phyloP scores from a whole-genome alignment of 495 filamentous ascomycete genomes.

The Patellaria atrata region DNA sequence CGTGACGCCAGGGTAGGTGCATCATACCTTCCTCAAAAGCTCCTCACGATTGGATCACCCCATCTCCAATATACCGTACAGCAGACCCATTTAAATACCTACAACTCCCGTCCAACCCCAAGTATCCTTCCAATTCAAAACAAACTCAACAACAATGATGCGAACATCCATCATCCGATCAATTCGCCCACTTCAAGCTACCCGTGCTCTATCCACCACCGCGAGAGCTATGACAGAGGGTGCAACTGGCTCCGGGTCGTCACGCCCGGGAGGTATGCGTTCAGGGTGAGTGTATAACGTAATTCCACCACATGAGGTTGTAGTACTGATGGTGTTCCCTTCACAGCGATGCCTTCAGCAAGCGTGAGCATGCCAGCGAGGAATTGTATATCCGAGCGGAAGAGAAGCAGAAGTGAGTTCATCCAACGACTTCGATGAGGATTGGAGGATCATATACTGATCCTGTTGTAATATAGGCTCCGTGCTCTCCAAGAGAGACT shows the following conservation, averaged over 20 bases:
- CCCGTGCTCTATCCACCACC: slow-evolving; percentile 23
- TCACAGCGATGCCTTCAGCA: slow-evolving; percentile 71
- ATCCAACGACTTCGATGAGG: neutral
- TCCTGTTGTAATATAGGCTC: slow-evolving; percentile 30
- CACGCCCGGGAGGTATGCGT: slow-evolving; percentile 30
- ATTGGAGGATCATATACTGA: slow-evolving; percentile 1
- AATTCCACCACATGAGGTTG: slow-evolving; percentile 6
- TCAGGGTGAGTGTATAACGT: slow-evolving; percentile 23
- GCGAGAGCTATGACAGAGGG: slow-evolving; percentile 31
- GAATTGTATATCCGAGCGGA: slow-evolving; percentile 66
- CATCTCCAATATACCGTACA: no score
- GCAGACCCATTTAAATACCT: slow-evolving; percentile 3
- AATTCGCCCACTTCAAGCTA: slow-evolving; percentile 13
- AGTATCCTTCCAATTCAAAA: neutral
- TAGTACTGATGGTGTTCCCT: slow-evolving; percentile 26
- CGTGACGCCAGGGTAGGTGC: no score
- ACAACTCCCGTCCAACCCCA: slow-evolving; percentile 4
- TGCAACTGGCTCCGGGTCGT: slow-evolving; percentile 32
- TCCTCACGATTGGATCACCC: no score
- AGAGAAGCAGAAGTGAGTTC: slow-evolving; percentile 68
- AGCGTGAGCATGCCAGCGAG: slow-evolving; percentile 79
- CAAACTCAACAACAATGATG: slow-evolving; percentile 11
- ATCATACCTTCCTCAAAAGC: no score
- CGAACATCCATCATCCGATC: slow-evolving; percentile 13
- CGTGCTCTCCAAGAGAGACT: slow-evolving; percentile 61